A percentile compares a stretch with the other conserved stretches of the same genome.
These are phyloP conservation scores for Neurospora sp. DNA, from an alignment of 495 filamentous ascomycete species.

Conservation along the genomic window DNA sequence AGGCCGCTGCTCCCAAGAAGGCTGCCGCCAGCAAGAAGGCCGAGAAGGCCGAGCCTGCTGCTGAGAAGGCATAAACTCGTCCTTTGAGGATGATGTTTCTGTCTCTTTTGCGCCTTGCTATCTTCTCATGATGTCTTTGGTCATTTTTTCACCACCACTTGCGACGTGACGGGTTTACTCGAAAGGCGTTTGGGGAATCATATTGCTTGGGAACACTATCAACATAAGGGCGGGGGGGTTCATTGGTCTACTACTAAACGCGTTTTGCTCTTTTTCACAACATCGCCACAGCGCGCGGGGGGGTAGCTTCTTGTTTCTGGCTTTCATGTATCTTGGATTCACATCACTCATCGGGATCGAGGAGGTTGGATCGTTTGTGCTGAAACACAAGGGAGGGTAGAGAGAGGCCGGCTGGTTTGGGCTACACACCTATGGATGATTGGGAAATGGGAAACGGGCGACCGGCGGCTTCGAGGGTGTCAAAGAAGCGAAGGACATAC, in stretches of 20 bases:
- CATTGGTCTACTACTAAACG: background rate
- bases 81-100: background rate
- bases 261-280: background rate
- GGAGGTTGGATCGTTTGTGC: background rate
- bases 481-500: background rate
- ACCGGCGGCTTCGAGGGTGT: background rate
- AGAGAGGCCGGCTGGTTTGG: background rate
- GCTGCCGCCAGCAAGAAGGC: constrained; percentile 34
- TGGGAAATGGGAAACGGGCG: background rate
- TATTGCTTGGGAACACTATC: background rate
- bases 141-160: constrained; percentile 1
- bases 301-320: background rate
- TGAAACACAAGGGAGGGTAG: background rate
- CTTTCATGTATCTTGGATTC: background rate
- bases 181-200: constrained; percentile 1
- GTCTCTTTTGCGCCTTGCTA: background rate
- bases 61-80: constrained; percentile 8
- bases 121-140: constrained; percentile 13
- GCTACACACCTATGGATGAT: background rate
- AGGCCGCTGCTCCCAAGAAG: constrained; percentile 56
- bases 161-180: constrained; percentile 9
- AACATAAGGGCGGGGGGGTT: background rate
- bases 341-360: background rate
- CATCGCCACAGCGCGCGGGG: background rate
- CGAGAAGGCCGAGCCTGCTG: constrained; percentile 27